Conservation (phyloP, 2,329 filamentous ascomycete species). For the Neospermospora avenae region DNA sequence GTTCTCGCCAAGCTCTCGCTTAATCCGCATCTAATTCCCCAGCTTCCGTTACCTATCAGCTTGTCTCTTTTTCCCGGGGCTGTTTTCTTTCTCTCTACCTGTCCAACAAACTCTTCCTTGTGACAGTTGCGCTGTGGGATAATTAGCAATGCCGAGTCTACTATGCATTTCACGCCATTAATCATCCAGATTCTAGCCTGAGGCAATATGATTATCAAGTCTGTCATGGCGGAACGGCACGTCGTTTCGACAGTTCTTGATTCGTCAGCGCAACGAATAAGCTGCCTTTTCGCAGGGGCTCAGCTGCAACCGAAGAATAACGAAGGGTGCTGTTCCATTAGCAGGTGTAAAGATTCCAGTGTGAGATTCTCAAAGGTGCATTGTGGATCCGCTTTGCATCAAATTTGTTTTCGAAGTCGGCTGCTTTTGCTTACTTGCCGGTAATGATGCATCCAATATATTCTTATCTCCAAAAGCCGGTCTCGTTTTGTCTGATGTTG, state of each 20-base stretch:
- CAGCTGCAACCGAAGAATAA: not conserved
- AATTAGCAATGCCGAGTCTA: not conserved
- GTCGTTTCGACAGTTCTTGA: not conserved
- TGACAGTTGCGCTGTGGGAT: not conserved
- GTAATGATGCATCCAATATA: not conserved
- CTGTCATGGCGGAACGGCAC: not conserved
- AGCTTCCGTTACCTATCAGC: not conserved
- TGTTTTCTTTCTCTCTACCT: not conserved
- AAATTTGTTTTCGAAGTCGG: too few relatives aligned
- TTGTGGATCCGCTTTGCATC: too few relatives aligned
- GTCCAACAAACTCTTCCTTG: too few relatives aligned
- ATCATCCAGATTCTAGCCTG: not conserved
- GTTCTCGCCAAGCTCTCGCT: constrained; percentile 4
- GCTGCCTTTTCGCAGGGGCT: not conserved
- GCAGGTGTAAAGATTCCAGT: not conserved
- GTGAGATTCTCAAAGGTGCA: too few relatives aligned
- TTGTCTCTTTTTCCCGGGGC: not conserved
- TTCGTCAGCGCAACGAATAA: not conserved
- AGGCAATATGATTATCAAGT: not conserved
- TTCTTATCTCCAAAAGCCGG: not conserved
- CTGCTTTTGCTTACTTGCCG: not conserved
- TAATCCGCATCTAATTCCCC: too few relatives aligned
- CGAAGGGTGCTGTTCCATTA: not conserved
- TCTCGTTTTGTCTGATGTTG: not conserved
- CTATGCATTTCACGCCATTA: not conserved